Evolutionary conservation across 2,329 filamentous ascomycete genomes (phyloP).

Genomic region (Aspergillus chevalieri): DNA sequence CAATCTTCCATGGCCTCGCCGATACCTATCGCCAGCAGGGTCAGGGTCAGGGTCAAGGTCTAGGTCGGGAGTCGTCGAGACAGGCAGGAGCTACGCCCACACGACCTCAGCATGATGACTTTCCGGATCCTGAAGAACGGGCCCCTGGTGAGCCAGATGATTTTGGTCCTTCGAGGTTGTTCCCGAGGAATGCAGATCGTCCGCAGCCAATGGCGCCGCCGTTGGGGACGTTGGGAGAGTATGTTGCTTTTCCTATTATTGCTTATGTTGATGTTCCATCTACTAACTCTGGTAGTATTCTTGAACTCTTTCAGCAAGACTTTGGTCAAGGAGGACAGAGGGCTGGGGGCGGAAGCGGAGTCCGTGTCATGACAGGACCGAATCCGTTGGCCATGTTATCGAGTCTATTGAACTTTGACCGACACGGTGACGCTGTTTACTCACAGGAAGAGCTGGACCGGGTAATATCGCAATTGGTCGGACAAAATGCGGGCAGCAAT

Average conservation of each 20-base stretch:
- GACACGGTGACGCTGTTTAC: constrained; percentile 75
- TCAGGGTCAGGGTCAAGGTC: neutral
- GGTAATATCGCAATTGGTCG: constrained; percentile 83
- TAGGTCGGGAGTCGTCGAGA: neutral
- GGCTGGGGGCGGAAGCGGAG: constrained; percentile 7
- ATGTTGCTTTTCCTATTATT: constrained; percentile 20
- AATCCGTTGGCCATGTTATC: constrained; percentile 44
- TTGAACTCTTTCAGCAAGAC: constrained; percentile 24
- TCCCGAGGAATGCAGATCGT: constrained; percentile 47
- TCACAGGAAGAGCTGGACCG: constrained; percentile 85
- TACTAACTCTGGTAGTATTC: constrained; percentile 17
- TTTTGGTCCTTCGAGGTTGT: constrained; percentile 28
- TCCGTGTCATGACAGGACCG: constrained; percentile 17
- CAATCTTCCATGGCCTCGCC: constrained; percentile 43
- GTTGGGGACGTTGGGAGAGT: constrained; percentile 45
- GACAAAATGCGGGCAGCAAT: constrained; percentile 65
- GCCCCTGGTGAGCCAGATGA: constrained; percentile 8
- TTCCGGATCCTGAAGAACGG: constrained; percentile 4
- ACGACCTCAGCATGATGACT: neutral
- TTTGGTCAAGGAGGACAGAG: constrained; percentile 3
- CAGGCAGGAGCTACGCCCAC: neutral
- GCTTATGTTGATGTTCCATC: neutral
- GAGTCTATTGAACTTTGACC: constrained; percentile 32
- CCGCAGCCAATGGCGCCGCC: constrained; percentile 44
- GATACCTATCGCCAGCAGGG: constrained; percentile 22